Percentiles rank a stretch among this genome's conserved stretches.
These are phyloP conservation scores for Westerdykella aurantiaca DNA, from an alignment of 2,329 filamentous ascomycete genomes.

Conservation along the genomic window DNA sequence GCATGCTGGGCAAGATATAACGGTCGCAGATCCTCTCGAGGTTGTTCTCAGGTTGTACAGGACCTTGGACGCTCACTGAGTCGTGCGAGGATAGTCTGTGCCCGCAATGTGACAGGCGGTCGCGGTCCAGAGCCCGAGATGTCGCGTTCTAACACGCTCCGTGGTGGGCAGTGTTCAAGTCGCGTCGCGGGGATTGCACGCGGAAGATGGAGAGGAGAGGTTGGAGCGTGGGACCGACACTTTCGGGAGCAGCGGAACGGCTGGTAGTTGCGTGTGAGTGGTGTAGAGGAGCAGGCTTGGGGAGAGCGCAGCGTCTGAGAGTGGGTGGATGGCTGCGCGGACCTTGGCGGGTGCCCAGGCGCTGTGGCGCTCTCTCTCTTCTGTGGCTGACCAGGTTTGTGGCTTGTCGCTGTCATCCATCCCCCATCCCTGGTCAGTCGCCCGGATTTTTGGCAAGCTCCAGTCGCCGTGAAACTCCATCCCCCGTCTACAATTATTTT, in stretches of 20 bases:
- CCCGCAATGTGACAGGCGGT: slow-evolving; percentile 21
- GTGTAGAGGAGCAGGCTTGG: neutral
- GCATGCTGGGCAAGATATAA: slow-evolving; percentile 31
- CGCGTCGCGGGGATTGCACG: no score
- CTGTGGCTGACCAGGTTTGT: no score
- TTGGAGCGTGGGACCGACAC: neutral
- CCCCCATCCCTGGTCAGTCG: no score
- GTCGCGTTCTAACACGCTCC: slow-evolving; percentile 9
- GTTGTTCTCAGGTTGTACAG: slow-evolving; percentile 11
- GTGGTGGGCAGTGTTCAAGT: neutral
- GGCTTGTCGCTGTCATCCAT: no score
- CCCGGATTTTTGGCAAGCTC: no score
- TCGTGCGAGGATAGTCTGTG: slow-evolving; percentile 18
- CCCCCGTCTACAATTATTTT: no score
- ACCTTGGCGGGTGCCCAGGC: no score
- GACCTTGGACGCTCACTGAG: slow-evolving; percentile 16
- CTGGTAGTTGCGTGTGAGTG: neutral
- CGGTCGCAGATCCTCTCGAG: slow-evolving; percentile 22
- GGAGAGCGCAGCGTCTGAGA: no score
- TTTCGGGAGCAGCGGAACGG: neutral
- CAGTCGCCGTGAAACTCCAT: no score
- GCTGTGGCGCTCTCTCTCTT: no score
- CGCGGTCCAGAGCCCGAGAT: slow-evolving; percentile 16
- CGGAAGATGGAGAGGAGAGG: neutral
- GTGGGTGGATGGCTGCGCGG: no score